A percentile compares a stretch with the other conserved stretches of the same genome.
These are phyloP conservation scores for Exophiala sideris DNA, from an alignment of 2,329 filamentous ascomycete genomes.

Conservation along the genomic window DNA sequence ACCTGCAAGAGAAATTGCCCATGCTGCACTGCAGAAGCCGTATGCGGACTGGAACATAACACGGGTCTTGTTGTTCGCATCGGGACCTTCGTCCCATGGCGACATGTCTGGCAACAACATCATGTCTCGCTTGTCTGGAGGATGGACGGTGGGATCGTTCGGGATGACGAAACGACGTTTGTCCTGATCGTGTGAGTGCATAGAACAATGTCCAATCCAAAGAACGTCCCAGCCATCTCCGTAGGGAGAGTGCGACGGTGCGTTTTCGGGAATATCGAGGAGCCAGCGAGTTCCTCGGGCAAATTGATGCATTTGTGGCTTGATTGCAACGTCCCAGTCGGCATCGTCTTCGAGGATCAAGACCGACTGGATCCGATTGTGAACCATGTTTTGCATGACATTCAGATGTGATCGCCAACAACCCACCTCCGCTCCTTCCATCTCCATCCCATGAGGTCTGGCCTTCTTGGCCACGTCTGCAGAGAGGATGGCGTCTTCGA, in stretches of 20 bases:
- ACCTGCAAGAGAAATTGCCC: constrained; percentile 38
- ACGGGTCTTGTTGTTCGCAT: constrained; percentile 36
- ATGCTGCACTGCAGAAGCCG: constrained; percentile 38
- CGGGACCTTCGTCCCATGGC: constrained; percentile 13
- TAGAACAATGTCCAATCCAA: constrained; percentile 50
- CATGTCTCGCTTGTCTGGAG: constrained; percentile 11
- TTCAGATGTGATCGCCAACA: constrained; percentile 41
- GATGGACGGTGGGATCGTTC: constrained; percentile 31
- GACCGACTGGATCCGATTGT: constrained; percentile 44
- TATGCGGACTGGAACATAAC: constrained; percentile 35
- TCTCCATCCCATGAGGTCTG: constrained; percentile 7
- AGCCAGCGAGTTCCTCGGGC: constrained; percentile 32
- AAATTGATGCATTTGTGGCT: constrained; percentile 44
- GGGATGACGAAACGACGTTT: constrained; percentile 30
- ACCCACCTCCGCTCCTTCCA: neutral
- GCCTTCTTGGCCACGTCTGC: constrained; percentile 6
- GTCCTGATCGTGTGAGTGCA: constrained; percentile 23
- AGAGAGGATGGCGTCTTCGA: constrained; percentile 7
- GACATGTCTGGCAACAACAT: constrained; percentile 16
- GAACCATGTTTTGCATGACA: constrained; percentile 40
- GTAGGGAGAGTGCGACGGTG: constrained; percentile 41
- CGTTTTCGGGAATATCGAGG: constrained; percentile 24
- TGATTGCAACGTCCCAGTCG: constrained; percentile 55
- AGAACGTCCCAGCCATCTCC: constrained; percentile 53
- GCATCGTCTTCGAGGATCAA: constrained; percentile 57